Conservation (phyloP, 805 yeast species). For the Candida chilensis region DNA sequence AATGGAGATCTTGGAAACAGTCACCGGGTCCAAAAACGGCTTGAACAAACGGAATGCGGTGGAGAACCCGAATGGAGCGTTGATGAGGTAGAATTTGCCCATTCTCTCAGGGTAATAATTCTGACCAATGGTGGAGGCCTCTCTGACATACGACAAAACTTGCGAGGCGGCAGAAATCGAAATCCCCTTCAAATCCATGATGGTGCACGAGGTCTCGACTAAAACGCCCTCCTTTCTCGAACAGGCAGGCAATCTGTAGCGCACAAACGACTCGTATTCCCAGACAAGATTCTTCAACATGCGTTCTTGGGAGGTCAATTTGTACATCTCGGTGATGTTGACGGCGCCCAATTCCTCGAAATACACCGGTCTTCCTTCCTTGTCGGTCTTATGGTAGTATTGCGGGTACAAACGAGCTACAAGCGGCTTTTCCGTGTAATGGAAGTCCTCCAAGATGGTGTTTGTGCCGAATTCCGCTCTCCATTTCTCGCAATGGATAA, state of each 20-base stretch:
- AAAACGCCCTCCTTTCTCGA: constrained; percentile 72
- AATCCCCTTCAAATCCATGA: constrained; percentile 91
- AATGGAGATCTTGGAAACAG: constrained; percentile 90
- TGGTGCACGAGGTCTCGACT: constrained; percentile 94
- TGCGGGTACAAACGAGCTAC: constrained; percentile 92
- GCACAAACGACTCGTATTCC: constrained; percentile 92
- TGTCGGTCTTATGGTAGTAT: constrained; percentile 94
- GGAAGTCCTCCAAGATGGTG: constrained; percentile 79
- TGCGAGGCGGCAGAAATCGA: constrained; percentile 77
- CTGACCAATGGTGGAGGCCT: constrained; percentile 92
- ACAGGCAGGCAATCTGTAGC: constrained; percentile 86
- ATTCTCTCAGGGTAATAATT: constrained; percentile 98
- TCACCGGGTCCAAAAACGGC: constrained; percentile 94
- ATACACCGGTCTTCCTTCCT: constrained; percentile 94
- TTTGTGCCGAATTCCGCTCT: constrained; percentile 80
- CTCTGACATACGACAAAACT: constrained; percentile 82
- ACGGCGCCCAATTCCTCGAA: constrained; percentile 91
- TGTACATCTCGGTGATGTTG: constrained; percentile 83
- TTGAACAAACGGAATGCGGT: constrained; percentile 88
- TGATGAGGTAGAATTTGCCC: constrained; percentile 95
- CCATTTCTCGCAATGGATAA: constrained; percentile 83
- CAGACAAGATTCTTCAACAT: constrained; percentile 93
- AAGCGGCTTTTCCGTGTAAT: constrained; percentile 84
- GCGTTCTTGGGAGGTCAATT: constrained; percentile 89
- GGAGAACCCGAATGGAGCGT: constrained; percentile 96